These are phyloP conservation scores for Pleurotus citrinopileatus DNA, from an alignment of 768 basidiomycete species.

Conservation along the genomic window DNA sequence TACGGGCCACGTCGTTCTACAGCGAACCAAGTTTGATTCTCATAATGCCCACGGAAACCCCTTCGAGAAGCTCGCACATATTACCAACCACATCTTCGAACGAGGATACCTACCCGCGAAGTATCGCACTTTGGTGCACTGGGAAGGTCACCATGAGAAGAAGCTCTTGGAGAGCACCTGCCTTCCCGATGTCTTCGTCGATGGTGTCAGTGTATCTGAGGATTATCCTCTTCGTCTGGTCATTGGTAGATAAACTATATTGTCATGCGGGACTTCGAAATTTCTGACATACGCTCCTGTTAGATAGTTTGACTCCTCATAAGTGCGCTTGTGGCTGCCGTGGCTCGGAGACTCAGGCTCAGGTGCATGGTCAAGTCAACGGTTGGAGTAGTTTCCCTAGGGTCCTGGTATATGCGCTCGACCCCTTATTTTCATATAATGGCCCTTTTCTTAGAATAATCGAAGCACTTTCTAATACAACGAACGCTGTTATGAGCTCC, in stretches of 20 bases:
- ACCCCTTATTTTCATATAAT: no score
- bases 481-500: no score
- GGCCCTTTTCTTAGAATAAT: no score
- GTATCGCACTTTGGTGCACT: constrained; percentile 35
- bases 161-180: constrained; percentile 22
- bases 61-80: constrained; percentile 39
- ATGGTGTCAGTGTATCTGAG: constrained; percentile 31
- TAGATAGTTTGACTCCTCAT: not conserved
- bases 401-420: no score
- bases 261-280: not conserved
- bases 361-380: not conserved
- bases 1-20: constrained; percentile 29
- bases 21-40: constrained; percentile 39
- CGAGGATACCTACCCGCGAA: constrained; percentile 33
- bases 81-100: constrained; percentile 46
- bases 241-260: constrained; percentile 26
- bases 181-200: constrained; percentile 25
- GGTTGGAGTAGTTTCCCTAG: constrained; percentile 3
- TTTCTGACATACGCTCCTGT: not conserved
- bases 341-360: not conserved
- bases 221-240: constrained; percentile 33
- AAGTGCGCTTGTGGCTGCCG: constrained; percentile 4
- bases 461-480: no score
- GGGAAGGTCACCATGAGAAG: constrained; percentile 36
- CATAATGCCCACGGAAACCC: constrained; percentile 17